These are phyloP conservation scores for Calycina marina DNA, from an alignment of 2,329 filamentous ascomycete genomes.

Conservation along the genomic window DNA sequence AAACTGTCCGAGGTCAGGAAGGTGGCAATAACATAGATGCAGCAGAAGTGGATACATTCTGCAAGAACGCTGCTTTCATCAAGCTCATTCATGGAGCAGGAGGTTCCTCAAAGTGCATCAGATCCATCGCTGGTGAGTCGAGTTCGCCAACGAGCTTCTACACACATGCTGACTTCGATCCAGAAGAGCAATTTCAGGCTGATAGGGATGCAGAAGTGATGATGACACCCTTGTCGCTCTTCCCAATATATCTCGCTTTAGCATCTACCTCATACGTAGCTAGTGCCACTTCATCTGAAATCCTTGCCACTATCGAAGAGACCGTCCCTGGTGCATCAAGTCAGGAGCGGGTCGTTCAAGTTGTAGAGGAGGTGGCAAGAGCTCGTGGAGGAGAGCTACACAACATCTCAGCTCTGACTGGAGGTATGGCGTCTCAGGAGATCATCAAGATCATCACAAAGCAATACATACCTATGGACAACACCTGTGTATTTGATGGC, in stretches of 20 bases:
- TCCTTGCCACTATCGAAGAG: conserved; percentile 32
- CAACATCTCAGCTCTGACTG: conserved; percentile 76
- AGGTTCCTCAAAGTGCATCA: conserved; percentile 9
- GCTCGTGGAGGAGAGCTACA: conserved; percentile 78
- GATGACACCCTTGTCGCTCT: conserved; percentile 34
- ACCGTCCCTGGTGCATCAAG: conserved; percentile 32
- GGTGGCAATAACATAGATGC: conserved; percentile 42
- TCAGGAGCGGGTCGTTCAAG: conserved; percentile 35
- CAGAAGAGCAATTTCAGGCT: conserved; percentile 39
- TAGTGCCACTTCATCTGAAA: conserved; percentile 34
- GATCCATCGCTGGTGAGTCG: conserved; percentile 16
- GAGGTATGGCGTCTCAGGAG: conserved; percentile 93
- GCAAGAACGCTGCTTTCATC: conserved; percentile 87
- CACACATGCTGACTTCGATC: conserved; percentile 16
- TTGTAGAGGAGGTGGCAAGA: conserved; percentile 54
- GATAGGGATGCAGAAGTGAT: conserved; percentile 33
- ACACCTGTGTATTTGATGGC: conserved; percentile 57
- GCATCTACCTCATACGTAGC: conserved; percentile 34
- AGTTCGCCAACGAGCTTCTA: neutral
- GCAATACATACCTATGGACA: conserved; percentile 58
- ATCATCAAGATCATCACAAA: conserved; percentile 77
- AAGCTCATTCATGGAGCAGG: conserved; percentile 54
- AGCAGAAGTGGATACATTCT: conserved; percentile 77
- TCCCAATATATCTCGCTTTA: conserved; percentile 57
- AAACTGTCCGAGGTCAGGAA: conserved; percentile 39